Evolutionary conservation across 805 yeast genomes (phyloP), one percentile per base, ranked within the genome.

Genomic region (Millerozyma miso): DNA sequence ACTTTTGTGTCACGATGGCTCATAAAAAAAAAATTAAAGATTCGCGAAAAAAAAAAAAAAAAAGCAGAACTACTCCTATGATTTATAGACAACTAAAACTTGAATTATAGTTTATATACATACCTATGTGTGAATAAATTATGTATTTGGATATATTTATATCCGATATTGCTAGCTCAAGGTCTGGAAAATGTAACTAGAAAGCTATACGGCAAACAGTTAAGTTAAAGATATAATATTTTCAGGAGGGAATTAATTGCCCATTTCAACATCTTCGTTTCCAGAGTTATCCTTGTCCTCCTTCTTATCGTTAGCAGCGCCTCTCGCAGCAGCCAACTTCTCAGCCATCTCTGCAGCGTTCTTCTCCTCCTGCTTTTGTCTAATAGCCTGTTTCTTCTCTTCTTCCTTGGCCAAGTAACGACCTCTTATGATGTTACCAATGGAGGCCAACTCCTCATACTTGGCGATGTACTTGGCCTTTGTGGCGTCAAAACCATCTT

Each of bases 391-490:
- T 71, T 84, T 85, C 77, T 87, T 86, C 73, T 93, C 97, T 75
- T 93, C 96, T 69, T 90, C 88, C 72, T 91, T 88, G 50, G 90
- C 87, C 56, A 84, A 73, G 76, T 88, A 93, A 75, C 99, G 84
- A 60, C 97, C 98, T 74, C 83, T 86, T 71, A 93, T 88, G 55
- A 93, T 74, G 78, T 93, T 91, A 68, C 99, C 99, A 56, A 83
- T 75, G 35, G 96, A 79, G 37, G 97, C 95, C 61, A 93, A 82
- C 71, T 93, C 99, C 74, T 93, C 98, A 73, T 89, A 89, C 73
- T 87, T 90, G 62, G 99, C 98, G 70, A 95, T 83, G 78, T 91
- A 93, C 67, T 85, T 88, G 58, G 93, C 99, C 81, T 93, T 90
- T 60, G 90, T 78, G 50, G 97, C 80, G 68, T 93, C 99, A 64